phyloP scores from a whole-genome alignment of 805 yeast genomes.

The Ogataea trehaloabstinens region DNA sequence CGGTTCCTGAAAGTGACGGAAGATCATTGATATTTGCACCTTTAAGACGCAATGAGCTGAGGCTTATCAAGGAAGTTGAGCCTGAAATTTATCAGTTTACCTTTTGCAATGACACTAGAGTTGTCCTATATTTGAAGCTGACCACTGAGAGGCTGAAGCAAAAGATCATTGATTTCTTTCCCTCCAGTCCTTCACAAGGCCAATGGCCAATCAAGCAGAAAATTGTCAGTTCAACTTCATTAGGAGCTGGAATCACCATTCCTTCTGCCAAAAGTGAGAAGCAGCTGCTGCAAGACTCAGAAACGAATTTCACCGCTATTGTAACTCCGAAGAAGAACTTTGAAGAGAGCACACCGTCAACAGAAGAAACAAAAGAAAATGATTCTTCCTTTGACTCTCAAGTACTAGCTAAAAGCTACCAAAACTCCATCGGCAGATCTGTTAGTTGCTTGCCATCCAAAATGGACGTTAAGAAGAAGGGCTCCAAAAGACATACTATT shows the following conservation, averaged over 20 bases:
- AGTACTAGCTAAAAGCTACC: conserved; percentile 20
- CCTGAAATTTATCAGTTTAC: conserved; percentile 16
- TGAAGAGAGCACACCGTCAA: background rate
- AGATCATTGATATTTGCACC: conserved; percentile 35
- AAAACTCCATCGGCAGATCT: conserved; percentile 18
- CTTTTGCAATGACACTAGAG: conserved; percentile 14
- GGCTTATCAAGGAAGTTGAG: conserved; percentile 17
- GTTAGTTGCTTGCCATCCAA: background rate
- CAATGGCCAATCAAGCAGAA: background rate
- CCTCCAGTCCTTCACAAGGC: background rate
- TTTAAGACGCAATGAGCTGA: conserved; percentile 28
- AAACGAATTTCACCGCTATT: background rate
- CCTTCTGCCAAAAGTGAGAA: background rate
- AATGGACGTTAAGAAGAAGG: conserved; percentile 7
- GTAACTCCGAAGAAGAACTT: background rate
- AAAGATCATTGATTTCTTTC: conserved; percentile 7
- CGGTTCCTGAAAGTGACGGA: conserved; percentile 29
- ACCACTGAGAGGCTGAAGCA: conserved; percentile 2
- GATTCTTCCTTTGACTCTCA: conserved; percentile 17
- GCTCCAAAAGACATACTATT: conserved; percentile 24
- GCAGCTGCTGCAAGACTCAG: background rate
- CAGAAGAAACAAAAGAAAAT: background rate
- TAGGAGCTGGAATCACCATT: conserved; percentile 1
- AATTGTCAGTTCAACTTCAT: background rate
- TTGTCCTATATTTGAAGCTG: conserved; percentile 17